Percentiles rank a stretch among this genome's conserved stretches.
Conservation (phyloP, 176 grass and related monocot species). For the Ensete glaucum region DNA sequence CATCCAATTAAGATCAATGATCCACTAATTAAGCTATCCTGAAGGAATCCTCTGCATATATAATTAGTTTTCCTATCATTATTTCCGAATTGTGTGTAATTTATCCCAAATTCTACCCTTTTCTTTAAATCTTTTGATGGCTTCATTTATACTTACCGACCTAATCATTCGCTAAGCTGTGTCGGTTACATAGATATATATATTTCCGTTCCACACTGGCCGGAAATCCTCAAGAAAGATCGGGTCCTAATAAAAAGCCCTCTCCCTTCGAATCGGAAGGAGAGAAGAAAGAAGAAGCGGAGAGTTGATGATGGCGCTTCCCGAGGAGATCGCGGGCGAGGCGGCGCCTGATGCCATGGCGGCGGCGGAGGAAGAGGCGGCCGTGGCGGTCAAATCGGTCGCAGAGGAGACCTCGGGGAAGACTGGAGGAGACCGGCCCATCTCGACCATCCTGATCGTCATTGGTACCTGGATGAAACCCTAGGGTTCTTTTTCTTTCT, state of each 20-base stretch:
- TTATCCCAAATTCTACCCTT: too few species aligned
- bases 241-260: background rate
- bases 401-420: slow-evolving; percentile 16
- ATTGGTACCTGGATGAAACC: slow-evolving; percentile 31
- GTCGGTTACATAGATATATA: background rate
- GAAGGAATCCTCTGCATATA: too few species aligned
- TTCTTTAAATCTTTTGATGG: too few species aligned
- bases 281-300: background rate
- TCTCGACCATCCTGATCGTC: slow-evolving; percentile 65
- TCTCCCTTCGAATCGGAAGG: background rate
- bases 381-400: slow-evolving; percentile 11
- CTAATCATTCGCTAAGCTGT: too few species aligned
- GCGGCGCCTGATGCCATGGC: background rate
- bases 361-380: background rate
- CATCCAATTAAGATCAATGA: too few species aligned
- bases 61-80: too few species aligned
- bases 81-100: too few species aligned
- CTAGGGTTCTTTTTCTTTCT: background rate
- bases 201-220: background rate
- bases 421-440: slow-evolving; percentile 7
- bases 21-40: too few species aligned
- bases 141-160: too few species aligned
- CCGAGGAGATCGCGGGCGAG: background rate
- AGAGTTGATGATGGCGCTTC: background rate
- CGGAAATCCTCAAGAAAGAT: background rate